Evolutionary conservation across 2,329 filamentous ascomycete genomes (phyloP).

Genomic region (Aspergillus proliferans): DNA sequence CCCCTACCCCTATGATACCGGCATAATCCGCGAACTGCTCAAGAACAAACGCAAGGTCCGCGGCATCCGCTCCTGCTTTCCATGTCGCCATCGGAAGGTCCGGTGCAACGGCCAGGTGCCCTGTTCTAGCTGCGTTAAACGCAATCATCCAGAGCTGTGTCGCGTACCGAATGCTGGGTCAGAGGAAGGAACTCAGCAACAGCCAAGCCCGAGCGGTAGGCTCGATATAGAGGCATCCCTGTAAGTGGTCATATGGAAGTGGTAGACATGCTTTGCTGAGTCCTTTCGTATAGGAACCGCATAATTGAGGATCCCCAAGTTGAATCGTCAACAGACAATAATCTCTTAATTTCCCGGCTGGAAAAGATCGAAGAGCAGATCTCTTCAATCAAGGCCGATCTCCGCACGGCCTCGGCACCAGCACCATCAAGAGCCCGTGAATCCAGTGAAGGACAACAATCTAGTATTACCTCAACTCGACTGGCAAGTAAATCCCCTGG

Average conservation of each 20-base stretch:
- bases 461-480: neutral
- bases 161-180: constrained; percentile 6
- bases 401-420: constrained; percentile 2
- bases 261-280: neutral
- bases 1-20: constrained; percentile 18
- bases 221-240: neutral
- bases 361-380: constrained; percentile 17
- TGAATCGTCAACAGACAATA: neutral
- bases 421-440: neutral
- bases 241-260: neutral
- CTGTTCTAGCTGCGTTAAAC: constrained; percentile 14
- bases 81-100: constrained; percentile 18
- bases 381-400: constrained; percentile 15
- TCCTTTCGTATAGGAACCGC: neutral
- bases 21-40: constrained; percentile 15
- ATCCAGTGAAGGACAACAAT: neutral
- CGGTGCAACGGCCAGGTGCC: constrained; percentile 13
- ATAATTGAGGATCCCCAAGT: neutral
- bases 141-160: constrained; percentile 16
- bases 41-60: constrained; percentile 17
- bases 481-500: constrained; percentile 11
- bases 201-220: neutral
- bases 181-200: neutral
- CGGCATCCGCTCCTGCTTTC: constrained; percentile 19
- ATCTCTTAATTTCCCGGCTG: constrained; percentile 5